phyloP scores from a whole-genome alignment of 2,329 filamentous ascomycete genomes.

The Phyllosticta citriasiana region DNA sequence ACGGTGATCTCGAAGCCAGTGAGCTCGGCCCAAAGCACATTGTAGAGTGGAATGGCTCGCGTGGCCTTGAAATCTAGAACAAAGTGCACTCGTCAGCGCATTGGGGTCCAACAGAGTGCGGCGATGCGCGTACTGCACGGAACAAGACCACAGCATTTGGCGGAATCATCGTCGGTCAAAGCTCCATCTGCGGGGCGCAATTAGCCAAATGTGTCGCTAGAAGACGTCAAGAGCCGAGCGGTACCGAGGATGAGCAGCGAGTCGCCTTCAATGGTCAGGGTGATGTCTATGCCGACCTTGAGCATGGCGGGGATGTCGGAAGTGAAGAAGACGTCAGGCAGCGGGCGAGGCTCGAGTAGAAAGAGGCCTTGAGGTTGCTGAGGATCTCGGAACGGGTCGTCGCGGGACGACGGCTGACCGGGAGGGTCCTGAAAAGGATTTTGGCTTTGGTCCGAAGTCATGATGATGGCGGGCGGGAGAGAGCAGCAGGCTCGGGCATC shows the following conservation, averaged over 20 bases:
- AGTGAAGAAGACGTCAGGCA: conserved; percentile 3
- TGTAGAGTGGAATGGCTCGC: conserved; percentile 63
- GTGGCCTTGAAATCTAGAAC: conserved; percentile 38
- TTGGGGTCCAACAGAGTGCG: not conserved
- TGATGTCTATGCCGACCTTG: conserved; percentile 47
- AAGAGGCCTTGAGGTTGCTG: conserved; percentile 10
- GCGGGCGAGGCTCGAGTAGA: not conserved
- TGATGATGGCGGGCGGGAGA: not conserved
- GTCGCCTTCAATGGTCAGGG: conserved; percentile 51
- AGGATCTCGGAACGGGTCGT: conserved; percentile 24
- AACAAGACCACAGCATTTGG: conserved; percentile 47
- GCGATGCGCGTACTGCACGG: conserved; percentile 35
- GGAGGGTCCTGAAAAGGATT: conserved; percentile 14
- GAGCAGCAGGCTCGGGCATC: not conserved
- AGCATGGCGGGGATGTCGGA: conserved; percentile 31
- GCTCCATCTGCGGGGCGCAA: conserved; percentile 37
- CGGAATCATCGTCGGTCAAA: conserved; percentile 37
- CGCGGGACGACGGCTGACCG: conserved; percentile 14
- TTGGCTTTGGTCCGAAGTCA: not conserved
- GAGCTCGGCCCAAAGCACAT: conserved; percentile 72
- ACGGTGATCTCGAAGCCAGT: conserved; percentile 53
- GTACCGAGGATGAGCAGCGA: conserved; percentile 50
- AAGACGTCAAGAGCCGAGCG: conserved; percentile 8
- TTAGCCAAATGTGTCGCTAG: conserved; percentile 2
- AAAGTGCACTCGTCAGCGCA: conserved; percentile 10